phyloP scores from a whole-genome alignment of 2,329 filamentous ascomycete species.

The Onygenales sp. region DNA sequence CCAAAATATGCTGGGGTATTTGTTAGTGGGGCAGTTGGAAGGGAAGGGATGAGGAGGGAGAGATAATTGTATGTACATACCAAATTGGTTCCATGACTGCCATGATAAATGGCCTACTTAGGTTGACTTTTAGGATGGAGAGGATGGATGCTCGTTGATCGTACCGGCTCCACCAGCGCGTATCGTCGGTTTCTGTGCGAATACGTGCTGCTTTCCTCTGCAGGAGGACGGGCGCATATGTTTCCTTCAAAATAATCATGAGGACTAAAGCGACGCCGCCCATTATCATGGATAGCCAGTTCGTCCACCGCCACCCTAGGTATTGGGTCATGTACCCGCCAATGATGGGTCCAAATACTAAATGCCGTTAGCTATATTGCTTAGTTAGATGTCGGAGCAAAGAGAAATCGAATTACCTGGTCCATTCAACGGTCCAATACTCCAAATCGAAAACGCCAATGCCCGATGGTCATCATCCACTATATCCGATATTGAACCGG shows the following conservation, averaged over 20 bases:
- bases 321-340: constrained; percentile 65
- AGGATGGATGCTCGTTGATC: constrained; percentile 60
- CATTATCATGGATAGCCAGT: constrained; percentile 70
- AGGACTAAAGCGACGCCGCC: constrained; percentile 52
- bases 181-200: constrained; percentile 60
- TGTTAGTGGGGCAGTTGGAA: neutral
- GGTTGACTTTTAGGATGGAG: constrained; percentile 61
- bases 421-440: constrained; percentile 75
- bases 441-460: constrained; percentile 74
- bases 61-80: constrained; percentile 30
- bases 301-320: constrained; percentile 80
- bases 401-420: constrained; percentile 28
- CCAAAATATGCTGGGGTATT: constrained; percentile 55
- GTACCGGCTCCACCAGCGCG: constrained; percentile 69
- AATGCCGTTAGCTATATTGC: constrained; percentile 2
- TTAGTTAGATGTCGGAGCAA: neutral
- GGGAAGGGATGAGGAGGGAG: neutral
- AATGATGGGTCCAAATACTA: constrained; percentile 56
- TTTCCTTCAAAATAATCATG: constrained; percentile 58
- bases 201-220: constrained; percentile 54
- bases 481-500: constrained; percentile 75
- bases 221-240: constrained; percentile 64
- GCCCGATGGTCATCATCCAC: constrained; percentile 71
- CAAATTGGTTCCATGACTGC: constrained; percentile 77
- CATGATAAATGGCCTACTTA: constrained; percentile 69